Evolutionary conservation across 2,329 filamentous ascomycete species (phyloP), one percentile per base, ranked within the genome.

Genomic region (Mycosphaerella sp.): DNA sequence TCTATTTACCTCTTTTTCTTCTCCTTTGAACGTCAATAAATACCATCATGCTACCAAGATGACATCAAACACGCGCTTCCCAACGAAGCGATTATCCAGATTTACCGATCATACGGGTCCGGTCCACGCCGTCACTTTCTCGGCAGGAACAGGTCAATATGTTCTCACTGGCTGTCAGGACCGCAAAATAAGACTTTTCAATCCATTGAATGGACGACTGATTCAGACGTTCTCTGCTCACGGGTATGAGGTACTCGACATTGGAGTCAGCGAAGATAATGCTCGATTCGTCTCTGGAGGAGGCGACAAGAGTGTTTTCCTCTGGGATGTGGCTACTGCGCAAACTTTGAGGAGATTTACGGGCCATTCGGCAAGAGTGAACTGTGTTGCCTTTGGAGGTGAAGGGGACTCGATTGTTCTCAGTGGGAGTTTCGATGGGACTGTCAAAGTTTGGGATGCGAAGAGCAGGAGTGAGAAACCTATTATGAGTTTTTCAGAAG

Each of bases 141-240:
- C 71, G 50, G 68, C 74, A 43, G 73, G 72, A 47, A 57, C 64
- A n/a, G 70, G 72, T 25, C 70, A 76, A 63, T 78, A 78, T 60
- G 62, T 96, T 66, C 80, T 97, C 53, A 89, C 89, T 32, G 90
- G 91, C 64, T 89, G 85, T 30, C 80, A 87, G 45, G 91, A 96
- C 75, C 87, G 89, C 56, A 79, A 81, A 13, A 83, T 96, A 67
- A 84, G 90, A 50, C 84, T 96, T 36, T 94, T 89, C 75, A 95
- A 95, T 70, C 85, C 86, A 1, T 63, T 68, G 16, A 66, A 66
- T 9, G 52, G 59, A 8, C 61, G 59, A 1, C 82, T 93, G 3
- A 88, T 98, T 65, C 90, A 96, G 71, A 87, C 82, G 32, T 98
- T 95, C 73, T 75, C 83, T 32, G 88, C 87, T 2, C 93, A 98